Conservation (phyloP, 257 asterid species). For the Prunella vulgaris region DNA sequence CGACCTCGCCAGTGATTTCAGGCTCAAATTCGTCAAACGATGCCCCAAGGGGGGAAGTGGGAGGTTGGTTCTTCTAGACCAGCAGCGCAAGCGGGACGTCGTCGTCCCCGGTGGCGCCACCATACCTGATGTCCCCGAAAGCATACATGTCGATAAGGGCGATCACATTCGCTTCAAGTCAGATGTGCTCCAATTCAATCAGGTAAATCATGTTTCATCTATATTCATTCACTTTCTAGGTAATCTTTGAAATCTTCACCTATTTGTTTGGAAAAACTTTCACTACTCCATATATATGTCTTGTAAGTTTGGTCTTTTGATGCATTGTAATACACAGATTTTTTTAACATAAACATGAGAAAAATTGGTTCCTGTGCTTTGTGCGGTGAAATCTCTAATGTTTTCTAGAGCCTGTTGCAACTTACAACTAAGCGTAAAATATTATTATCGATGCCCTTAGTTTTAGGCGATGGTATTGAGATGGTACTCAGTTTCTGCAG, state of each 20-base stretch:
- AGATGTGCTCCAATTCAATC: slow-evolving; percentile 88
- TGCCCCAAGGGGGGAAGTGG: slow-evolving; percentile 55
- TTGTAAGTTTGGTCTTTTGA: background rate
- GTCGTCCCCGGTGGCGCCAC: slow-evolving; percentile 71
- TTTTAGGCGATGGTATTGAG: background rate
- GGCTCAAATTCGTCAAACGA: slow-evolving; percentile 78
- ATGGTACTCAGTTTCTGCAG: background rate
- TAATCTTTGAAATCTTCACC: background rate
- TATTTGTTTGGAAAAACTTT: background rate
- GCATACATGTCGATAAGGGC: slow-evolving; percentile 81
- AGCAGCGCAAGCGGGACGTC: slow-evolving; percentile 48
- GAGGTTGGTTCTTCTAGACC: slow-evolving; percentile 68
- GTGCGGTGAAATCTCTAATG: background rate
- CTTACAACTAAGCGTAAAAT: background rate
- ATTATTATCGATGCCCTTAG: background rate
- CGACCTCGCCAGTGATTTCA: slow-evolving; percentile 96
- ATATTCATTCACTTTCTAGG: background rate
- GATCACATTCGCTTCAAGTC: slow-evolving; percentile 91
- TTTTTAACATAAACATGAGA: background rate
- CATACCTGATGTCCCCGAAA: slow-evolving; percentile 66
- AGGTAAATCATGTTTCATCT: slow-evolving; percentile 37
- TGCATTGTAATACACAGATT: background rate
- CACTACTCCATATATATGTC: background rate
- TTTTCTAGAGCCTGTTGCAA: background rate
- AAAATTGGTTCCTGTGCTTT: background rate